A percentile compares a stretch with the other conserved stretches of the same genome.
These are phyloP conservation scores for Flueggea neowawraea DNA, from an alignment of 441 rosid species.

Conservation along the genomic window DNA sequence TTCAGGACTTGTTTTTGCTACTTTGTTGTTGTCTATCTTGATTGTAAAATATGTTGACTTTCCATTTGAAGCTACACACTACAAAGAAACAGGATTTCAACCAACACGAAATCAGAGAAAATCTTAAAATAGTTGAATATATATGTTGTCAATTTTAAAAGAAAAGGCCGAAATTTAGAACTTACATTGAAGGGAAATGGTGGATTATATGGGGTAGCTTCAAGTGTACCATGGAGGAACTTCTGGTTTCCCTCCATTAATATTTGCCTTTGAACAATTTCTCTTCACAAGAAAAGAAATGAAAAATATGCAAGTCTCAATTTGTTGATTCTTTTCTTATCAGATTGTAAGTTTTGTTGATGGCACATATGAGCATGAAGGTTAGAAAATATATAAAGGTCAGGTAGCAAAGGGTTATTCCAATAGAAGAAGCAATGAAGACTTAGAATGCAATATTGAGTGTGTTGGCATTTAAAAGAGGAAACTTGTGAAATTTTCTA, in stretches of 20 bases:
- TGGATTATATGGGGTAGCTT: slow-evolving; percentile 60
- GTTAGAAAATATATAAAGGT: slow-evolving; percentile 21
- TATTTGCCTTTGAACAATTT: slow-evolving; percentile 8
- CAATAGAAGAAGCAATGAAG: slow-evolving; percentile 27
- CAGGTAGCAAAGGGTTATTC: slow-evolving; percentile 1
- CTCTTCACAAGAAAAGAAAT: neutral
- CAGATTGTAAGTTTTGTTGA: slow-evolving; percentile 5
- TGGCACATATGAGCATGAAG: neutral
- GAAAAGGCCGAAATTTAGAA: neutral
- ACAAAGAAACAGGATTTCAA: slow-evolving; percentile 1
- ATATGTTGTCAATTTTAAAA: too few species aligned
- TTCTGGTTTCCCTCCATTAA: slow-evolving; percentile 41
- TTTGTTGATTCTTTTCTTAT: too few species aligned
- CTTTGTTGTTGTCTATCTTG: slow-evolving; percentile 54
- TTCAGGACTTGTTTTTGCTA: slow-evolving; percentile 67
- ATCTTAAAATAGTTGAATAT: too few species aligned
- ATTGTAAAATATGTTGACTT: slow-evolving; percentile 68
- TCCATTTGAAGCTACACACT: slow-evolving; percentile 53
- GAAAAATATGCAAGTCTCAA: neutral
- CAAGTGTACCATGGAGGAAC: slow-evolving; percentile 88
- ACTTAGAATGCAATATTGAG: slow-evolving; percentile 30
- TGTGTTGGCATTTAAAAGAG: slow-evolving; percentile 25
- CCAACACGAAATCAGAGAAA: too few species aligned
- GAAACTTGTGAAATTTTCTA: slow-evolving; percentile 42
- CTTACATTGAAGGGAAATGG: slow-evolving; percentile 72